A percentile compares a stretch with the other conserved stretches of the same genome.
phyloP scores from a whole-genome alignment of 1,284 basidiomycete genomes.

The Cutaneotrichosporon daszewskae region DNA sequence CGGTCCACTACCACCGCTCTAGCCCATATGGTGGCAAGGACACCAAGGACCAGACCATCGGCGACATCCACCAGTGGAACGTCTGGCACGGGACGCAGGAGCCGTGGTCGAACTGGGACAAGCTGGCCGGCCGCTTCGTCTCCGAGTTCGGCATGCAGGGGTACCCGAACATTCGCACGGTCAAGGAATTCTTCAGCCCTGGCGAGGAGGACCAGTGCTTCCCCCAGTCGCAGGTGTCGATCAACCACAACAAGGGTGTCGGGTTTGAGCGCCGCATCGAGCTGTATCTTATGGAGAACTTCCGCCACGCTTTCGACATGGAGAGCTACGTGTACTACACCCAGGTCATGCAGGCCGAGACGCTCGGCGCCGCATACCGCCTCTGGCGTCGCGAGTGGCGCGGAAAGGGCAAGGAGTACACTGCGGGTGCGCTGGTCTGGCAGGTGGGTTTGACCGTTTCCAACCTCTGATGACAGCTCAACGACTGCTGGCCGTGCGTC shows the following conservation, averaged over 20 bases:
- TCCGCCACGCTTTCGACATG: slow-evolving; percentile 75
- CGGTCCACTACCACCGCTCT: slow-evolving; percentile 71
- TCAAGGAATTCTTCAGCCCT: slow-evolving; percentile 61
- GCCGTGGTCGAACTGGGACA: slow-evolving; percentile 85
- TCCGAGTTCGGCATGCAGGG: slow-evolving; percentile 56
- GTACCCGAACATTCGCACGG: slow-evolving; percentile 75
- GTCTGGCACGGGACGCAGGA: slow-evolving; percentile 82
- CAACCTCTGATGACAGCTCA: too few species aligned
- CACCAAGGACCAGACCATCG: slow-evolving; percentile 67
- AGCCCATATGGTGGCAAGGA: slow-evolving; percentile 78
- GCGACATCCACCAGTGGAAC: slow-evolving; percentile 87
- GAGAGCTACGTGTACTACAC: slow-evolving; percentile 77
- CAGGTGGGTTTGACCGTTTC: too few species aligned
- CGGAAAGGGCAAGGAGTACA: slow-evolving; percentile 63
- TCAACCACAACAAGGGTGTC: slow-evolving; percentile 78
- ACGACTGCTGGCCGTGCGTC: slow-evolving; percentile 75
- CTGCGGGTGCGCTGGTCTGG: slow-evolving; percentile 73
- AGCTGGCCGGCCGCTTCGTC: slow-evolving; percentile 74
- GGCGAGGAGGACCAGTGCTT: slow-evolving; percentile 54
- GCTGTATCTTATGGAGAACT: slow-evolving; percentile 83
- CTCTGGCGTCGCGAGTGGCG: slow-evolving; percentile 72
- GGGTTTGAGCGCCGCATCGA: slow-evolving; percentile 83
- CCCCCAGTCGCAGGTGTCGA: slow-evolving; percentile 76
- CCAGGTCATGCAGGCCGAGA: slow-evolving; percentile 77
- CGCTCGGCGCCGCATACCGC: slow-evolving; percentile 64